Conservation (phyloP, 1,139 yeast genomes). For the Saccharomyces hybrid region DNA sequence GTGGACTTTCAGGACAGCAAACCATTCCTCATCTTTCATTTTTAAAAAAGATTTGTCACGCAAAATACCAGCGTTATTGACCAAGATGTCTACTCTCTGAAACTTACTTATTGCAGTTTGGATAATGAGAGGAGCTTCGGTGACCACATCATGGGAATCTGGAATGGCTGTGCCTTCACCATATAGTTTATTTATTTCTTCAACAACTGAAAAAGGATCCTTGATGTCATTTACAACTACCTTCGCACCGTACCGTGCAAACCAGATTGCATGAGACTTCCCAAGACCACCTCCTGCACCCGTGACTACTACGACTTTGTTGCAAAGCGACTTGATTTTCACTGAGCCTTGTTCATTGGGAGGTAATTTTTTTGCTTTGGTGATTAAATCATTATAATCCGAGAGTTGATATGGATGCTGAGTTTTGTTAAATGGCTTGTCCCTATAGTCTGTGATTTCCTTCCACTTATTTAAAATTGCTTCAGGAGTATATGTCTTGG, state of each 20-base stretch:
- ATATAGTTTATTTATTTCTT: constrained; percentile 50
- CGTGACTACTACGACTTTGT: constrained; percentile 82
- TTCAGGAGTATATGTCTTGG: constrained; percentile 67
- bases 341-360: constrained; percentile 44
- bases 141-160: constrained; percentile 74
- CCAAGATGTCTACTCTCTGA: constrained; percentile 78
- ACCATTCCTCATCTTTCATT: constrained; percentile 82
- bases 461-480: constrained; percentile 66
- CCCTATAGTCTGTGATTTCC: constrained; percentile 55
- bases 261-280: constrained; percentile 74
- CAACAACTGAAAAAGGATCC: constrained; percentile 65
- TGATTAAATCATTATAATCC: constrained; percentile 50
- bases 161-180: constrained; percentile 82
- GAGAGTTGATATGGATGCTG: constrained; percentile 61
- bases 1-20: constrained; percentile 73
- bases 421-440: constrained; percentile 46
- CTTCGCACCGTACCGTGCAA: constrained; percentile 89
- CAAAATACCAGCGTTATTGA: constrained; percentile 92
- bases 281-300: constrained; percentile 98
- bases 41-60: constrained; percentile 84
- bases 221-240: constrained; percentile 90
- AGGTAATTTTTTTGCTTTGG: constrained; percentile 46
- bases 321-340: constrained; percentile 54
- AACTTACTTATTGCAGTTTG: constrained; percentile 68
- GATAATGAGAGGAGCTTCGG: constrained; percentile 67